Evolutionary conservation across 2,329 filamentous ascomycete genomes (phyloP), one percentile per base, ranked within the genome.

Genomic region (Orbilia javanica): DNA sequence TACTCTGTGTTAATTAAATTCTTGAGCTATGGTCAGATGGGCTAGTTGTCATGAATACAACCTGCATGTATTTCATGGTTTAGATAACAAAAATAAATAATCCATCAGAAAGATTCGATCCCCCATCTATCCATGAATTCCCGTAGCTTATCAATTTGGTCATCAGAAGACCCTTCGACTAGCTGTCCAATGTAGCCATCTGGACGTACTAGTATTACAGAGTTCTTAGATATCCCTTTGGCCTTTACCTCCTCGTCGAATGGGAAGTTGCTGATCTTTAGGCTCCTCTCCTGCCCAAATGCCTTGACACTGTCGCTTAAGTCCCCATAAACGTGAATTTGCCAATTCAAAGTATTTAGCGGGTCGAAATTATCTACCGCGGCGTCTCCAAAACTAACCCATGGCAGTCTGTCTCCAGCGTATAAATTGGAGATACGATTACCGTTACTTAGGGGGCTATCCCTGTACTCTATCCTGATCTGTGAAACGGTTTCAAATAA

Each of bases 401-500:
- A 77, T 20, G 73, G 73, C 25, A 77, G 42, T 20, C 73, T 39
- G 31, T 77, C 73, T n/a, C 73, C 73, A 15, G 73, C 66, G 13
- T 77, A 67, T 22, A 71, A 18, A 27, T 27, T 63, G 3, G 27
- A 44, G 5, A 62, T 13, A 31, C 39, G 42, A n/a, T 77, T 77
- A 4, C 42, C 48, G 20, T 62, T 48, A 42, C 73, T 77, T 31
- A 77, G 25, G 6, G 48, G 18, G 11, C 67, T 70, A 27, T 44
- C 48, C 42, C 57, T 46, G 25, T 77, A 77, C 42, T 71, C 73
- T 27, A 77, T 77, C 13, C 66, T 70, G 13, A 71, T 50, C n/a
- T 77, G 73, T 13, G 73, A 77, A 10, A 71, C 25, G 13, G 73
- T 77, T 39, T 77, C 66, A 31, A 77, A 77, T 31, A 77, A 55